phyloP scores from a whole-genome alignment of 306 rosid species.

The Morella rubra region DNA sequence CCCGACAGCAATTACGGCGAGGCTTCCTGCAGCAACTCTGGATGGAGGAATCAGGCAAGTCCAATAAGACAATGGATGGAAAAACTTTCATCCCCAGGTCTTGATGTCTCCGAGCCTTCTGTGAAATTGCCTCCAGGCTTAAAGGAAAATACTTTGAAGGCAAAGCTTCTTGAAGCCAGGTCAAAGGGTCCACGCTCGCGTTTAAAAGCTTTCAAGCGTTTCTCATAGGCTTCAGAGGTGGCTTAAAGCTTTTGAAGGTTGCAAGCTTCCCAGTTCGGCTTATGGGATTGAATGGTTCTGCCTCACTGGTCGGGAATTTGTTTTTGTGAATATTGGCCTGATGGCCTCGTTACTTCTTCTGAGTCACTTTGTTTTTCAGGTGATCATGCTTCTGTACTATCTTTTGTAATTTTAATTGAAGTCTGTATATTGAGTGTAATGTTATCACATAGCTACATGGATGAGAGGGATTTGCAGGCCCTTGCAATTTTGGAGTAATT shows the following conservation, averaged over 20 bases:
- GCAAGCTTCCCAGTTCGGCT: background rate
- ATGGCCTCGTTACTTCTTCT: conserved; percentile 14
- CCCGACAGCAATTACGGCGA: conserved; percentile 54
- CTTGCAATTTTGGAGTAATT: conserved; percentile 22
- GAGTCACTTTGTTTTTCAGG: conserved; percentile 27
- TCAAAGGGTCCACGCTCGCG: conserved; percentile 75
- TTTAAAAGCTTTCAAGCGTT: conserved; percentile 43
- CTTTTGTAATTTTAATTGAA: conserved; percentile 25
- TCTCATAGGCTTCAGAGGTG: background rate
- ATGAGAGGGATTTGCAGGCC: conserved; percentile 19
- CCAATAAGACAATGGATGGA: conserved; percentile 84
- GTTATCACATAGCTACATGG: conserved; percentile 21
- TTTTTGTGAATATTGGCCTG: conserved; percentile 29
- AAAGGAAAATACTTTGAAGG: conserved; percentile 77
- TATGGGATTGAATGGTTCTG: conserved; percentile 7
- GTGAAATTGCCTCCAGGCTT: conserved; percentile 52
- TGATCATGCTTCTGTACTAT: conserved; percentile 33
- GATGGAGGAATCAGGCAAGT: conserved; percentile 93
- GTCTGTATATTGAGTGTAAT: conserved; percentile 44
- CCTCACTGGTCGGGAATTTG: conserved; percentile 25
- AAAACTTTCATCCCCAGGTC: conserved; percentile 43
- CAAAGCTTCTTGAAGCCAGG: conserved; percentile 96
- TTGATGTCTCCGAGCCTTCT: conserved; percentile 46
- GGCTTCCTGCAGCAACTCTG: conserved; percentile 90
- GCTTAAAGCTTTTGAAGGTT: background rate